phyloP scores from a whole-genome alignment of 2,329 filamentous ascomycete genomes.

The Apiospora pterosperma region DNA sequence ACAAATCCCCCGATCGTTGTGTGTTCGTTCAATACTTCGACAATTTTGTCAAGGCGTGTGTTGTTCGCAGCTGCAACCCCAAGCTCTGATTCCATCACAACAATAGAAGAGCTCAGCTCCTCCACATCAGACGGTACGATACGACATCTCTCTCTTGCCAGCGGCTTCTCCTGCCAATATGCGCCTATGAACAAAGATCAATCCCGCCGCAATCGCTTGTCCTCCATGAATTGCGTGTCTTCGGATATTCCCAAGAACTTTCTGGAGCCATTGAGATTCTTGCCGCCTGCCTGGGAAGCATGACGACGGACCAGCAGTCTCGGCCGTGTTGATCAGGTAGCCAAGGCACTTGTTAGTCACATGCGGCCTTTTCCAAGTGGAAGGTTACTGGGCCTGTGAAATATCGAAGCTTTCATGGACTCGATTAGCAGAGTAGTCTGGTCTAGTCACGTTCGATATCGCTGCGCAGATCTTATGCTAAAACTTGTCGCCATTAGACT shows the following conservation, averaged over 20 bases:
- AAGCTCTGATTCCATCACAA: constrained; percentile 10
- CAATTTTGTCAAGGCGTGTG: constrained; percentile 29
- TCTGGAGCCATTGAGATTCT: background rate
- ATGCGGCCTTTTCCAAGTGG: background rate
- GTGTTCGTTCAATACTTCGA: constrained; percentile 6
- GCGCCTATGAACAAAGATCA: background rate
- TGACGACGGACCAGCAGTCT: background rate
- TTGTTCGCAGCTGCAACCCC: constrained; percentile 26
- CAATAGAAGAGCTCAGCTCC: constrained; percentile 15
- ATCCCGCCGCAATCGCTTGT: background rate
- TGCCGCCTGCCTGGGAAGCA: background rate
- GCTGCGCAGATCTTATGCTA: background rate
- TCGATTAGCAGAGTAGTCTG: background rate
- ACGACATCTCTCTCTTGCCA: background rate
- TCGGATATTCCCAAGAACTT: background rate
- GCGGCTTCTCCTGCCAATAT: background rate
- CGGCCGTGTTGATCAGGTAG: background rate
- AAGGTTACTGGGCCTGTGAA: background rate
- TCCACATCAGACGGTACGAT: constrained; percentile 10
- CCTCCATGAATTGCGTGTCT: background rate
- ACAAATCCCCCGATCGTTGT: constrained; percentile 10
- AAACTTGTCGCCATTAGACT: background rate
- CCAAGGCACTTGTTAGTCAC: background rate
- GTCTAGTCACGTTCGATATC: background rate
- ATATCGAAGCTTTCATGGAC: background rate